These are phyloP conservation scores for Aspergillus baeticus DNA, from an alignment of 495 filamentous ascomycete genomes.

Conservation along the genomic window DNA sequence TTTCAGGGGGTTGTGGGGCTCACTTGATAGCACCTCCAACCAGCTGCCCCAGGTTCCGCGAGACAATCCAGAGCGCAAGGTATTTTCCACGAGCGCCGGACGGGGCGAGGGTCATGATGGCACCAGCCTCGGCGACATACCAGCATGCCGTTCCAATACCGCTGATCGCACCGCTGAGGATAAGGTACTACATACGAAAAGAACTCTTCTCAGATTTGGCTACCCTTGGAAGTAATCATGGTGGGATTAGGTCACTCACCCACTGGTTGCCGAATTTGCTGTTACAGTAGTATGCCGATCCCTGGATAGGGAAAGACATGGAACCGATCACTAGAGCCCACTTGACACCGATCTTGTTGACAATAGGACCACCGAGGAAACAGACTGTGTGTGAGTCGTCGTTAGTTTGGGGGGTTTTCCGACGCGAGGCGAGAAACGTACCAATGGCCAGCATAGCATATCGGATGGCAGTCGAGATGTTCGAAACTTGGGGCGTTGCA, in stretches of 20 bases:
- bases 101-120: slow-evolving; percentile 32
- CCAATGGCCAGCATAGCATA: slow-evolving; percentile 28
- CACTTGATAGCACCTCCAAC: slow-evolving; percentile 34
- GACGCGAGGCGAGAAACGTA: slow-evolving; percentile 11
- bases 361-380: slow-evolving; percentile 29
- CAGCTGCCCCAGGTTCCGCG: slow-evolving; percentile 29
- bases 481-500: slow-evolving; percentile 26
- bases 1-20: neutral
- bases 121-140: slow-evolving; percentile 32
- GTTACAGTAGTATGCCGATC: slow-evolving; percentile 33
- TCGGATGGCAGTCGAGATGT: slow-evolving; percentile 26
- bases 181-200: slow-evolving; percentile 20
- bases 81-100: slow-evolving; percentile 33
- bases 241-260: slow-evolving; percentile 5
- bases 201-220: too few species aligned
- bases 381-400: slow-evolving; percentile 9
- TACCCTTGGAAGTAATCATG: too few species aligned
- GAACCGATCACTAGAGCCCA: slow-evolving; percentile 30
- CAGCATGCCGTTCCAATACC: slow-evolving; percentile 31
- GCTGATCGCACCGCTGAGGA: slow-evolving; percentile 30
- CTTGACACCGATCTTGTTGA: slow-evolving; percentile 35
- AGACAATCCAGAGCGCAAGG: slow-evolving; percentile 32
- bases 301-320: slow-evolving; percentile 31
- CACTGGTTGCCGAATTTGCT: slow-evolving; percentile 35
- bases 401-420: neutral